Conservation (phyloP, 331 rosid species). For the Saraca asoca region DNA sequence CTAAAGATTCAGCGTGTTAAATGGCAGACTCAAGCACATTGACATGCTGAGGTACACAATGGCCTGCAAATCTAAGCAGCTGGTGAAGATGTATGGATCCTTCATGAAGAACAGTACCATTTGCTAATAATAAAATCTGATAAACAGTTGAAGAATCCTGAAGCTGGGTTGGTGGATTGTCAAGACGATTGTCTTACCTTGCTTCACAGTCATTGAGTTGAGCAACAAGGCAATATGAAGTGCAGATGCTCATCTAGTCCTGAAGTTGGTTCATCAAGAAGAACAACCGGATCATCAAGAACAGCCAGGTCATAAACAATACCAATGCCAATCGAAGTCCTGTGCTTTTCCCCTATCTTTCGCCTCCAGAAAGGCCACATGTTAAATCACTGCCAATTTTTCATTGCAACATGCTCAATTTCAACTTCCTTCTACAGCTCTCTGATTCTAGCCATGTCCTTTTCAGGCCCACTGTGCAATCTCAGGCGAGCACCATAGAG, state of each 20-base stretch:
- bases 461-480: too few species aligned
- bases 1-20: slow-evolving; percentile 38
- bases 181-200: slow-evolving; percentile 49
- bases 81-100: slow-evolving; percentile 42
- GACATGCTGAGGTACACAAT: slow-evolving; percentile 44
- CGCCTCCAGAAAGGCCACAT: slow-evolving; percentile 27
- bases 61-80: slow-evolving; percentile 35
- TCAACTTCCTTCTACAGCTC: slow-evolving; percentile 45
- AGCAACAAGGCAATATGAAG: slow-evolving; percentile 44
- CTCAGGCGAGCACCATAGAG: too few species aligned
- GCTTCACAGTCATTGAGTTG: slow-evolving; percentile 45
- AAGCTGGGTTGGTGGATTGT: slow-evolving; percentile 54
- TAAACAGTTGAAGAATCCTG: slow-evolving; percentile 43
- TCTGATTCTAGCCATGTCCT: slow-evolving; percentile 26
- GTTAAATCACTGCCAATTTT: slow-evolving; percentile 42
- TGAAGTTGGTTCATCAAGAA: slow-evolving; percentile 50
- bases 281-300: slow-evolving; percentile 34
- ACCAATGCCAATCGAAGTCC: slow-evolving; percentile 37
- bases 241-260: slow-evolving; percentile 53
- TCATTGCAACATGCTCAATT: slow-evolving; percentile 39
- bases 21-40: slow-evolving; percentile 52
- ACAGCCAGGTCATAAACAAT: slow-evolving; percentile 49
- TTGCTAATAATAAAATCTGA: slow-evolving; percentile 41
- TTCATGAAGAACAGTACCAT: slow-evolving; percentile 45
- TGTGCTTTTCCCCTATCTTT: too few species aligned